Conservation (phyloP, 176 grass and related monocot genomes). For the Oryza glaberrima region DNA sequence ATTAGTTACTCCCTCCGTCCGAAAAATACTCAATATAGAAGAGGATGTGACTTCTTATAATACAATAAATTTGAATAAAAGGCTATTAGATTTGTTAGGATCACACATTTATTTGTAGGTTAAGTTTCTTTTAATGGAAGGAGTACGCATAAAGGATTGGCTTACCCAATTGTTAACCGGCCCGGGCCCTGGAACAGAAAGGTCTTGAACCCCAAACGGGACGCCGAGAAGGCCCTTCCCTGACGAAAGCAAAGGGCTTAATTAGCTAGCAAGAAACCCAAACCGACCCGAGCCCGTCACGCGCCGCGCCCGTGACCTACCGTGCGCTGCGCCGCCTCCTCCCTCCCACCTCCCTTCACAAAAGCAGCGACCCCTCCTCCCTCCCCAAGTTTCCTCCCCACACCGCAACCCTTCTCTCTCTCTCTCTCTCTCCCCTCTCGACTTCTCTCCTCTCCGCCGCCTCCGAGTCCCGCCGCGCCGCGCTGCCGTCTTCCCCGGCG, state of each 20-base stretch:
- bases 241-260: too few relatives aligned
- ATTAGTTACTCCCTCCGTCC: too few relatives aligned
- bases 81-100: too few relatives aligned
- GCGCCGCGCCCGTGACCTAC: conserved; percentile 48
- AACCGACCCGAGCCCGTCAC: conserved; percentile 15
- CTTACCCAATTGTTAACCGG: too few relatives aligned
- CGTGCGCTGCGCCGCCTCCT: conserved; percentile 24
- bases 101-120: too few relatives aligned
- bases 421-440: background rate
- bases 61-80: too few relatives aligned
- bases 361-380: conserved; percentile 29
- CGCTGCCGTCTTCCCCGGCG: background rate
- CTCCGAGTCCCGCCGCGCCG: conserved; percentile 17
- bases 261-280: background rate
- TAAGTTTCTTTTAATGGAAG: too few relatives aligned
- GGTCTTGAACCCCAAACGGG: too few relatives aligned
- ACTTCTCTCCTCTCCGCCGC: conserved; percentile 18
- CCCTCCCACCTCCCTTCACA: conserved; percentile 12
- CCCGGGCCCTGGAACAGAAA: too few relatives aligned
- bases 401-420: conserved; percentile 26
- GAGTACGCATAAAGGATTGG: too few relatives aligned
- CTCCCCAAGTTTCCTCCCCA: conserved; percentile 26
- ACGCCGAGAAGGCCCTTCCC: too few relatives aligned
- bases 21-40: accelerated
- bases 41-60: too few relatives aligned